Base-by-base conservation (phyloP, 1,139 yeast genomes). In the Pichia cactophila region DNA sequence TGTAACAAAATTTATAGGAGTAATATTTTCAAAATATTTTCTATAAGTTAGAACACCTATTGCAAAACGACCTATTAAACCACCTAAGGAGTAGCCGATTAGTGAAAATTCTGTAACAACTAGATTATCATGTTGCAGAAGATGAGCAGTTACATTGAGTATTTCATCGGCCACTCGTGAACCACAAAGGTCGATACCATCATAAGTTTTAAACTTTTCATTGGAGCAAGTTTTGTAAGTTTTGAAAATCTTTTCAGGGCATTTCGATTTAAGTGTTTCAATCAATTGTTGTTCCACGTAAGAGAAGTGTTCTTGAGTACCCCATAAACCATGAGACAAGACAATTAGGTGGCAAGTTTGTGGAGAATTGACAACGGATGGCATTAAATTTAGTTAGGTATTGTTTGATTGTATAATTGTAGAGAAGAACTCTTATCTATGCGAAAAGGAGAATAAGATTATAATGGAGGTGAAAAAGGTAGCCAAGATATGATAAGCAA, bases 281-380 rank as follows among this genome's bases (percentile, higher is more conserved):
- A 33, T 62, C n/a, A 78, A 58, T 52, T 73, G 74, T 9, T 67
- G 58, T 49, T 70, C 71, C 40, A 82, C 68, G 61, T 85, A 83
- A 47, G 73, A 75, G 65, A 87, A 77, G 59, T 87, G 95, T 47
- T 76, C 67, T 8, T 79, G 69, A 50, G 80, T 78, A 2, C 95
- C 96, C 95, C 95, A 86, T 43, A 87, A 73, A 0, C 95, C 95
- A 67, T 86, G 95, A 47, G 84, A 86, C 26, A 87, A 71, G 3
- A 86, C 78, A 10, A 86, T 75, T 44, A 86, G 70, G 64, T 86
- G 95, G 57, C 60, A 61, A 12, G 51, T 45, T 17, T 41, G 11
- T 17, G 40, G 33, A 35, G 38, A 9, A 7, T 16, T 16, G 3
- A 16, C 23, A 16, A 16, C 38, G 16, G 14, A 41, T 16, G 42